Evolutionary conservation across 306 rosid genomes (phyloP).

Genomic region (Coriaria nepalensis): DNA sequence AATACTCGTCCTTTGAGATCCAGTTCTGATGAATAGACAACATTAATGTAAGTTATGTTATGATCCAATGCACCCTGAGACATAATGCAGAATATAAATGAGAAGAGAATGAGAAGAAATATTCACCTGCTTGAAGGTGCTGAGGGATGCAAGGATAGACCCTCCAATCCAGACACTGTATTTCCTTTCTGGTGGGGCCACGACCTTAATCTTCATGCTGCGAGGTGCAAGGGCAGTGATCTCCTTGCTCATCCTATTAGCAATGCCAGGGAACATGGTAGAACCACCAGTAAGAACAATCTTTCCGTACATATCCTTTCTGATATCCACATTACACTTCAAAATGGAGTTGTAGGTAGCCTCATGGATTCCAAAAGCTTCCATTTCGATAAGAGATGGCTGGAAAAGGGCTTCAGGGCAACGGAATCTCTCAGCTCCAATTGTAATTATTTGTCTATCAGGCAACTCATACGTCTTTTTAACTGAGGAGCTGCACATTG

Average conservation of each 20-base stretch:
- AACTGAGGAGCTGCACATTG: conserved; percentile 43
- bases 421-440: conserved; percentile 46
- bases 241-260: conserved; percentile 48
- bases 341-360: conserved; percentile 44
- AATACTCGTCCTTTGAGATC: conserved; percentile 4
- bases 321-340: conserved; percentile 43
- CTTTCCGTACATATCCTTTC: conserved; percentile 43
- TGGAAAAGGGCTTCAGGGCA: conserved; percentile 51
- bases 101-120: background rate
- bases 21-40: background rate
- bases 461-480: conserved; percentile 47
- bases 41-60: background rate
- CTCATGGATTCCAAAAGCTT: conserved; percentile 43
- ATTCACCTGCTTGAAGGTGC: conserved; percentile 1
- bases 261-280: conserved; percentile 45
- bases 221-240: conserved; percentile 42
- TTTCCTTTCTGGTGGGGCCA: conserved; percentile 44
- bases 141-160: conserved; percentile 38
- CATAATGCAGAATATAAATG: background rate
- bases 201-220: conserved; percentile 48
- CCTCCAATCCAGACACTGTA: conserved; percentile 55
- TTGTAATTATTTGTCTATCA: conserved; percentile 41
- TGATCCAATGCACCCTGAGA: background rate
- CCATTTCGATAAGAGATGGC: conserved; percentile 46
- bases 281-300: conserved; percentile 45